A percentile compares a stretch with the other conserved stretches of the same genome.
These are phyloP conservation scores for Vitis hybrid DNA, from an alignment of 177 flowering plant species.

Conservation along the genomic window DNA sequence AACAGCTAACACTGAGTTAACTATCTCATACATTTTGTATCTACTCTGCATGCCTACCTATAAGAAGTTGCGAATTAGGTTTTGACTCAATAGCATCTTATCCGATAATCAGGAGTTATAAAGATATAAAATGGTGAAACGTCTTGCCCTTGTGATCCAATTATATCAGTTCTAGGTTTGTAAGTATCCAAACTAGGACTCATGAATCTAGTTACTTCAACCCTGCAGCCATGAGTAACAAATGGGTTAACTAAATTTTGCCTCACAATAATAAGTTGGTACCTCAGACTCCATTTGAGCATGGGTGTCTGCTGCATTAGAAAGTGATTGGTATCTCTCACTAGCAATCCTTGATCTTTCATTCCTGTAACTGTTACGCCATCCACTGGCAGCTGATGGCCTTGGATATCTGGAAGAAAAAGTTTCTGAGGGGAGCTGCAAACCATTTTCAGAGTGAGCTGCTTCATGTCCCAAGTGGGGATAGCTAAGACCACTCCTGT, in stretches of 20 bases:
- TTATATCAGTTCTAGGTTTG: too few species aligned
- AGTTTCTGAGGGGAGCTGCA: conserved; percentile 16
- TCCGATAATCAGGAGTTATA: neutral
- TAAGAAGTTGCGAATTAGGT: neutral
- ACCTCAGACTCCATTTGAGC: conserved; percentile 34
- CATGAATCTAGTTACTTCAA: neutral
- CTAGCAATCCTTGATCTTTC: conserved; percentile 32
- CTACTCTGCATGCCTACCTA: neutral
- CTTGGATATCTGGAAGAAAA: conserved; percentile 29
- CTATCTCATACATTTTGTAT: neutral
- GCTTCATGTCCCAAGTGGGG: conserved; percentile 21
- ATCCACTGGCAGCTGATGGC: conserved; percentile 26
- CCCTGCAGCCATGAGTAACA: neutral
- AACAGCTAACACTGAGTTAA: neutral
- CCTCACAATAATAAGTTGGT: neutral
- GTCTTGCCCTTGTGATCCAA: too few species aligned
- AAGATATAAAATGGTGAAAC: neutral
- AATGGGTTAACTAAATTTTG: neutral
- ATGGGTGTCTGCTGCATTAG: conserved; percentile 18
- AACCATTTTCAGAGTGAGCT: conserved; percentile 15
- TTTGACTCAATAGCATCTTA: neutral
- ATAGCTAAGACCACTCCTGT: conserved; percentile 27
- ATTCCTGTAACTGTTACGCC: conserved; percentile 34
- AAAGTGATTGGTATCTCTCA: conserved; percentile 27
- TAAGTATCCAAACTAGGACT: neutral